Percentiles rank a stretch among this genome's conserved stretches.
phyloP scores from a whole-genome alignment of 768 basidiomycete genomes.

The Mrakia frigida region DNA sequence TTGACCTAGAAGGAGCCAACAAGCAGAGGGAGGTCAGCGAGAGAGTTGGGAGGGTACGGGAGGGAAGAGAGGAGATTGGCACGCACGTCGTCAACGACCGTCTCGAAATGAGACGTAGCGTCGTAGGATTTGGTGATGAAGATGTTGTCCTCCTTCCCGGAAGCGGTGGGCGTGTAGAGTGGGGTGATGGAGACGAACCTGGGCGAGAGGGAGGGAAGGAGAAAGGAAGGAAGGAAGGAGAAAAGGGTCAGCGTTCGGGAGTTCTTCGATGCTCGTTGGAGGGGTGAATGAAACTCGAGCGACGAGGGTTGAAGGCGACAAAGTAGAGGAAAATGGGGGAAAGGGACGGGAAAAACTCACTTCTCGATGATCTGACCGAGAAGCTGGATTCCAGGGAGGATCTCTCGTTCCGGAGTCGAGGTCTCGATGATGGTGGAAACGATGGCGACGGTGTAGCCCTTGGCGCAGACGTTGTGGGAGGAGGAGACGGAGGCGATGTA shows the following conservation, averaged over 20 bases:
- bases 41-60: too few species aligned
- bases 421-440: constrained; percentile 99
- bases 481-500: constrained; percentile 97
- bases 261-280: background rate
- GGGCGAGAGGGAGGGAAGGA: background rate
- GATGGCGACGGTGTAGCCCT: constrained; percentile 91
- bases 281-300: background rate
- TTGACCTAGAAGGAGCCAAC: constrained; percentile 91
- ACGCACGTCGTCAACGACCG: constrained; percentile 40
- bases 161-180: constrained; percentile 78
- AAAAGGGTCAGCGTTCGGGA: background rate
- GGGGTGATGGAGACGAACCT: constrained; percentile 89
- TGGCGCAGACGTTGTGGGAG: constrained; percentile 94
- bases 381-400: constrained; percentile 82
- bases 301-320: background rate
- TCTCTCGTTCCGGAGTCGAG: constrained; percentile 81
- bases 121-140: constrained; percentile 98
- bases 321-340: background rate
- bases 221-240: constrained; percentile 10
- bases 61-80: background rate
- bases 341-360: constrained; percentile 50
- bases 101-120: constrained; percentile 98
- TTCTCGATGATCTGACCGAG: constrained; percentile 91
- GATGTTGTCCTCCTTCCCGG: constrained; percentile 78
- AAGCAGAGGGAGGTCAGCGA: background rate